A percentile compares a stretch with the other conserved stretches of the same genome.
These are phyloP conservation scores for Fagopyrum homotropicum DNA, from an alignment of 148 eudicot species.

Conservation along the genomic window DNA sequence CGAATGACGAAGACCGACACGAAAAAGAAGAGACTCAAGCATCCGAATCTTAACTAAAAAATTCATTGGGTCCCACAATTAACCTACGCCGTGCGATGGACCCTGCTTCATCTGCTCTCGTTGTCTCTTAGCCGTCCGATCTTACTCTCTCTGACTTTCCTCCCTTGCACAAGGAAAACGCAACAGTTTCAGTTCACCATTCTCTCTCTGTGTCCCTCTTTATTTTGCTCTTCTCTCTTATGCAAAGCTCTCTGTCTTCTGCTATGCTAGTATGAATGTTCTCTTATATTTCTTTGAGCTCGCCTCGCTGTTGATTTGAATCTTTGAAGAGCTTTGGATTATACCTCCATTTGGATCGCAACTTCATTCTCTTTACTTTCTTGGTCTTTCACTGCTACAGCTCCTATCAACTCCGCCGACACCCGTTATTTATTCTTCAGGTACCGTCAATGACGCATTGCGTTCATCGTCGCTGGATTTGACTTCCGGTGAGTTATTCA, in stretches of 20 bases:
- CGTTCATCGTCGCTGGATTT: background rate
- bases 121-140: slow-evolving; percentile 12
- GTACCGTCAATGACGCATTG: background rate
- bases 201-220: background rate
- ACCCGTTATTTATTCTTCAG: slow-evolving; percentile 6
- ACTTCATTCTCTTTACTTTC: background rate
- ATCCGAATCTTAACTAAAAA: background rate
- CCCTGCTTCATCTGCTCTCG: background rate
- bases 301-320: background rate
- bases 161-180: slow-evolving; percentile 9
- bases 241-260: slow-evolving; percentile 2
- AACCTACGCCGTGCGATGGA: background rate
- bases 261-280: background rate
- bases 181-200: slow-evolving; percentile 6
- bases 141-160: background rate
- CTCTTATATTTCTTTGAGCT: background rate
- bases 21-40: background rate
- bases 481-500: background rate
- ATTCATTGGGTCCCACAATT: background rate
- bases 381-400: slow-evolving; percentile 2
- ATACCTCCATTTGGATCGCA: background rate
- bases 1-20: background rate
- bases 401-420: slow-evolving; percentile 5
- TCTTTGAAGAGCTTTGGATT: background rate
- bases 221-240: background rate